Evolutionary conservation across 1,284 basidiomycete genomes (phyloP).

Genomic region (Apiotrichum montevideense): DNA sequence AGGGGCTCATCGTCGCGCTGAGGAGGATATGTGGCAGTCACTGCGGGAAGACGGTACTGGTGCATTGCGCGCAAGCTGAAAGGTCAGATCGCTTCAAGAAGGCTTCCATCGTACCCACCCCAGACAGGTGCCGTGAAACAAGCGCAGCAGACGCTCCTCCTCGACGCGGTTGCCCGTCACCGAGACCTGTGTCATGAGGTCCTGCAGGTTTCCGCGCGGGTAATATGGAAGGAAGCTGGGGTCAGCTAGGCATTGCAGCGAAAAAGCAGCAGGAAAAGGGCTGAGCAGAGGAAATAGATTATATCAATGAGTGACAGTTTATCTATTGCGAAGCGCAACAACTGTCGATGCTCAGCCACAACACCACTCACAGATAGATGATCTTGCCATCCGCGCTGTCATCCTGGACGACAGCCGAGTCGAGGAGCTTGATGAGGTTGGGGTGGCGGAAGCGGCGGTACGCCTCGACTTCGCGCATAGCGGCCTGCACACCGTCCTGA

Average conservation of each 20-base stretch:
- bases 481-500: conserved; percentile 48
- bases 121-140: conserved; percentile 90
- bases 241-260: neutral
- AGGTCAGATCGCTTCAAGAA: neutral
- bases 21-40: conserved; percentile 35
- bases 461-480: conserved; percentile 85
- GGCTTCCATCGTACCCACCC: conserved; percentile 49
- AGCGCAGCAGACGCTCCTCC: conserved; percentile 76
- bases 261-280: too few species aligned
- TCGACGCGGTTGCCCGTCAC: conserved; percentile 77
- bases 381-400: conserved; percentile 74
- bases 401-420: conserved; percentile 91
- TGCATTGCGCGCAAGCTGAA: conserved; percentile 79
- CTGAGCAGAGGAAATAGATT: too few species aligned
- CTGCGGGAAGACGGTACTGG: conserved; percentile 54
- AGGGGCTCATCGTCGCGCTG: conserved; percentile 32
- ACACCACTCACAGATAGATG: conserved; percentile 62
- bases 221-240: conserved; percentile 37
- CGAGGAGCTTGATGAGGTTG: conserved; percentile 50
- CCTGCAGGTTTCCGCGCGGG: conserved; percentile 79
- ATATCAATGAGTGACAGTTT: too few species aligned
- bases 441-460: conserved; percentile 81
- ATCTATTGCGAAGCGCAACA: too few species aligned
- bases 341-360: too few species aligned
- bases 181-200: conserved; percentile 80